Evolutionary conservation across 1,284 basidiomycete species (phyloP).

Genomic region (Ustilago hordei): DNA sequence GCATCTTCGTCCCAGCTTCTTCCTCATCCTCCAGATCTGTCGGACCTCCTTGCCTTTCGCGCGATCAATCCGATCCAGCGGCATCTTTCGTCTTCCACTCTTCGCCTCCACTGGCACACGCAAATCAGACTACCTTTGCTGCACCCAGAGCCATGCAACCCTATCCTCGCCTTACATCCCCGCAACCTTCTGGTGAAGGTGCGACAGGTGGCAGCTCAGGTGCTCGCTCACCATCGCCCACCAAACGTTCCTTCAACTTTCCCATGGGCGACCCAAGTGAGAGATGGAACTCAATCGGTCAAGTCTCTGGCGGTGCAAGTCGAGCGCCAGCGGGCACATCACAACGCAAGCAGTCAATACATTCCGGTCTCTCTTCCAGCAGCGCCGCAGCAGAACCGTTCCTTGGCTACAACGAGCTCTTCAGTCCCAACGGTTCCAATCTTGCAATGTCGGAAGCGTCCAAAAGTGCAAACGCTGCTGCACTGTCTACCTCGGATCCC

Average conservation of each 20-base stretch:
- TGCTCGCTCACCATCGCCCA: slow-evolving; percentile 57
- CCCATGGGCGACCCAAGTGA: slow-evolving; percentile 56
- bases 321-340: slow-evolving; percentile 13
- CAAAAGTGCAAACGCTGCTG: slow-evolving; percentile 30
- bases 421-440: slow-evolving; percentile 38
- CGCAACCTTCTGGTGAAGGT: slow-evolving; percentile 39
- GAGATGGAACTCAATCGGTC: slow-evolving; percentile 59
- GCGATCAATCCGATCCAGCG: slow-evolving; percentile 7
- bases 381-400: slow-evolving; percentile 46
- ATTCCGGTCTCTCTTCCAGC: slow-evolving; percentile 26
- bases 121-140: slow-evolving; percentile 26
- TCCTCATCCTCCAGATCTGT: slow-evolving; percentile 17
- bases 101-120: slow-evolving; percentile 28
- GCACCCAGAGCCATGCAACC: slow-evolving; percentile 57
- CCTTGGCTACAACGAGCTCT: slow-evolving; percentile 61
- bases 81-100: slow-evolving; percentile 24
- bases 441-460: slow-evolving; percentile 31
- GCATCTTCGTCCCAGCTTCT: slow-evolving; percentile 14
- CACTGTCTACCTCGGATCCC: slow-evolving; percentile 49
- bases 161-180: slow-evolving; percentile 54
- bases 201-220: slow-evolving; percentile 10
- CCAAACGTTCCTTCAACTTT: slow-evolving; percentile 56
- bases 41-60: slow-evolving; percentile 16
- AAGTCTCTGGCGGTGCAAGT: slow-evolving; percentile 24
- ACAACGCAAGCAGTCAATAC: slow-evolving; percentile 42